These are phyloP conservation scores for Chlorella sp. DNA, from an alignment of 139 green algal species.

Conservation along the genomic window DNA sequence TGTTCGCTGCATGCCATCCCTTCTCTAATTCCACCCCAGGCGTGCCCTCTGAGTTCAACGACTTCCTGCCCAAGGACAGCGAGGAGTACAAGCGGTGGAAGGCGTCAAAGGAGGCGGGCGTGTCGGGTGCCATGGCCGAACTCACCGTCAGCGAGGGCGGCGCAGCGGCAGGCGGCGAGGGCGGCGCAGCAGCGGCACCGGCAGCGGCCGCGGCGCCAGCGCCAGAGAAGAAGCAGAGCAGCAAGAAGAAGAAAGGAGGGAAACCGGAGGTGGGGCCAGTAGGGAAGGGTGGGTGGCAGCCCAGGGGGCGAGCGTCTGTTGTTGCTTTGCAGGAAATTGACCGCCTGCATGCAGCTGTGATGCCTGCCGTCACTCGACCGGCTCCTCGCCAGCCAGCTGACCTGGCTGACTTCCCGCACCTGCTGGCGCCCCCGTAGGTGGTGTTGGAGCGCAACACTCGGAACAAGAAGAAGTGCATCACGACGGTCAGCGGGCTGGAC, in stretches of 20 bases:
- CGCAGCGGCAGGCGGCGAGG: neutral
- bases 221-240: constrained; percentile 65
- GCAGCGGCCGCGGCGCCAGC: neutral
- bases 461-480: constrained; percentile 96
- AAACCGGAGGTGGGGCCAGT: constrained; percentile 61
- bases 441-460: constrained; percentile 79
- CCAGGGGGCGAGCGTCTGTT: too few relatives aligned
- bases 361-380: neutral
- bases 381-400: neutral
- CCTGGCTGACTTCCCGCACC: neutral
- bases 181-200: neutral
- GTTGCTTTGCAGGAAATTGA: too few relatives aligned
- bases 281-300: neutral
- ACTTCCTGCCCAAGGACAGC: constrained; percentile 84
- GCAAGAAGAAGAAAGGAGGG: constrained; percentile 83
- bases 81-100: constrained; percentile 91
- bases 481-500: constrained; percentile 90
- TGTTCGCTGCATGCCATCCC: neutral
- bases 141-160: constrained; percentile 68
- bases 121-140: constrained; percentile 52
- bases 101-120: constrained; percentile 61
- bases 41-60: constrained; percentile 84
- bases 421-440: constrained; percentile 36
- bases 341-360: too few relatives aligned
- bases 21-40: constrained; percentile 9